Evolutionary conservation across 1,139 yeast genomes (phyloP).

Genomic region (Saccharomyces hybrid): DNA sequence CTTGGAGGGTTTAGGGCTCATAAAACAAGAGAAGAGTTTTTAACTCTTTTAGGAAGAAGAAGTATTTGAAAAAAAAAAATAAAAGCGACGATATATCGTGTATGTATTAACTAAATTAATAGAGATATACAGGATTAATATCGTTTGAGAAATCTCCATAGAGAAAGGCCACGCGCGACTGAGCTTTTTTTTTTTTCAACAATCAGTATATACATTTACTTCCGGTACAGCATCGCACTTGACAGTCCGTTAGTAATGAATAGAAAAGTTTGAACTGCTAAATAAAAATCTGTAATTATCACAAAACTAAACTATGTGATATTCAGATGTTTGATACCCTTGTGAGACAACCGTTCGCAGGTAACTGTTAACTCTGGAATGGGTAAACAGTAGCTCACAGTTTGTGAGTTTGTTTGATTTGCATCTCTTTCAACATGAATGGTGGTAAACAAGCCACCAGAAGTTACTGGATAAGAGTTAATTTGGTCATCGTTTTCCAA

Average conservation of each 20-base stretch:
- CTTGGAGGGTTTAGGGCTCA: constrained; percentile 92
- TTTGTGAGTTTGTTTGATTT: constrained; percentile 42
- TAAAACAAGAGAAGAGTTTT: constrained; percentile 92
- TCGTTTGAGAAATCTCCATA: neutral
- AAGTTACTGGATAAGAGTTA: constrained; percentile 43
- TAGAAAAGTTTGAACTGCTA: neutral
- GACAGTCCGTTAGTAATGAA: neutral
- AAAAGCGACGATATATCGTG: constrained; percentile 33
- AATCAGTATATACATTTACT: neutral
- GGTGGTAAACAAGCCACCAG: constrained; percentile 57
- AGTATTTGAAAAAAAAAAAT: constrained; percentile 46
- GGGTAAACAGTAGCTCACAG: constrained; percentile 59
- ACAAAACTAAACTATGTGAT: neutral
- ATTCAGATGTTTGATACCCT: constrained; percentile 20
- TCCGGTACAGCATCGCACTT: neutral
- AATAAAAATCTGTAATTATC: neutral
- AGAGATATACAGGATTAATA: neutral
- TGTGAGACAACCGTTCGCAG: constrained; percentile 14
- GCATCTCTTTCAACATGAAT: constrained; percentile 65
- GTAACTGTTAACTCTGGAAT: constrained; percentile 48
- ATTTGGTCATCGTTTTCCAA: constrained; percentile 23
- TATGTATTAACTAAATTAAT: neutral
- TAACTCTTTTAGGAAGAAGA: constrained; percentile 65
- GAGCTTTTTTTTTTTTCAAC: neutral
- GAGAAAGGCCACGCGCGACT: neutral